These are phyloP conservation scores for Sporobolomyces phaffii DNA, from an alignment of 768 basidiomycete genomes.

Conservation along the genomic window DNA sequence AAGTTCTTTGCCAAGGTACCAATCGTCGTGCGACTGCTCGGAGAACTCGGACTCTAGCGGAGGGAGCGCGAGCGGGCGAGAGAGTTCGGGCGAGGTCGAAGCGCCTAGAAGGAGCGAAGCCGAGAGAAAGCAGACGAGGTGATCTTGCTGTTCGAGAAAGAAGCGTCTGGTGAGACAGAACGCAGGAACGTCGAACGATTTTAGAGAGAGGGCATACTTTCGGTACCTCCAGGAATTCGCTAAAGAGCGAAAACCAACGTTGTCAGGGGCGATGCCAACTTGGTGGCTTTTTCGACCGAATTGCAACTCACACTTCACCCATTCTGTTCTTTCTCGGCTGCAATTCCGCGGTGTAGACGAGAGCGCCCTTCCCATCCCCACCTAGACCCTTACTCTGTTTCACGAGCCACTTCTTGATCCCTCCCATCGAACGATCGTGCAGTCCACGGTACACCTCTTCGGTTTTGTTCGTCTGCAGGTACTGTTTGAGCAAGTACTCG, in stretches of 20 bases:
- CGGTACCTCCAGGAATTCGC: slow-evolving; percentile 10
- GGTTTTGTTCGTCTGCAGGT: slow-evolving; percentile 63
- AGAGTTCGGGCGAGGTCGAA: slow-evolving; percentile 46
- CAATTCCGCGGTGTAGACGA: slow-evolving; percentile 78
- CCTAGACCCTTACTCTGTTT: slow-evolving; percentile 52
- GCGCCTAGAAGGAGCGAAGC: slow-evolving; percentile 88
- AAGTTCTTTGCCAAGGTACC: slow-evolving; percentile 71
- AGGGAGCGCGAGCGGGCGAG: neutral
- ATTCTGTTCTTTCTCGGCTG: slow-evolving; percentile 53
- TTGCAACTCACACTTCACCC: slow-evolving; percentile 39
- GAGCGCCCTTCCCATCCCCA: slow-evolving; percentile 45
- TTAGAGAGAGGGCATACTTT: neutral
- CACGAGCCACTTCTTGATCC: slow-evolving; percentile 69
- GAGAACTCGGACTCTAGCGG: slow-evolving; percentile 46
- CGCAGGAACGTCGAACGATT: neutral
- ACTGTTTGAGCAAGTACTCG: slow-evolving; percentile 64
- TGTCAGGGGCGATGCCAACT: too few relatives aligned
- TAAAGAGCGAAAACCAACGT: too few relatives aligned
- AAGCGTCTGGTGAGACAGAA: neutral
- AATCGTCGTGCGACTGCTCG: slow-evolving; percentile 63
- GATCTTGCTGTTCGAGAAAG: slow-evolving; percentile 68
- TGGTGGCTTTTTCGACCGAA: too few relatives aligned
- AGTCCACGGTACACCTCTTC: slow-evolving; percentile 78
- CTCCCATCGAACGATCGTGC: slow-evolving; percentile 80
- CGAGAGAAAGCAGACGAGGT: slow-evolving; percentile 89